Conservation (phyloP, 768 basidiomycete genomes). For the Guyanaporus albipodus region DNA sequence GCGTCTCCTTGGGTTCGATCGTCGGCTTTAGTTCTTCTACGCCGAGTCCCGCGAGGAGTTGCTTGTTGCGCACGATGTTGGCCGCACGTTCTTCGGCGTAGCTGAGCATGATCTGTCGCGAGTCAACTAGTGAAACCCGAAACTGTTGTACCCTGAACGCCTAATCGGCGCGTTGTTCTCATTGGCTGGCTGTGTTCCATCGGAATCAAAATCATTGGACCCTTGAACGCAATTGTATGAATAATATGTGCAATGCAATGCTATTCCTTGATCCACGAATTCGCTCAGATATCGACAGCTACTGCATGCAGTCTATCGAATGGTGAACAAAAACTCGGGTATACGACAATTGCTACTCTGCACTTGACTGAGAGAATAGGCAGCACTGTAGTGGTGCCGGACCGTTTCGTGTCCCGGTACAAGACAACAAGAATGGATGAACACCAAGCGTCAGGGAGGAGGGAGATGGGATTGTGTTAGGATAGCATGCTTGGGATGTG, state of each 20-base stretch:
- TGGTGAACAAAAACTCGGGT: slow-evolving; percentile 10
- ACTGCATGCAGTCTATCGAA: slow-evolving; percentile 4
- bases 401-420: slow-evolving; percentile 8
- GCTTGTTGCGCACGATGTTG: slow-evolving; percentile 43
- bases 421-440: slow-evolving; percentile 6
- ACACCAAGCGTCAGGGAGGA: not conserved
- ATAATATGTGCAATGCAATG: not conserved
- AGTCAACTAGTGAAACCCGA: too few species aligned
- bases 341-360: slow-evolving; percentile 11
- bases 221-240: not conserved
- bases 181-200: not conserved
- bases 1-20: slow-evolving; percentile 44
- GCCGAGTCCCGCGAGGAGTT: slow-evolving; percentile 39
- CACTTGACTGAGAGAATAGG: not conserved
- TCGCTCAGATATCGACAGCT: not conserved
- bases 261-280: not conserved
- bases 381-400: slow-evolving; percentile 7
- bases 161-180: not conserved
- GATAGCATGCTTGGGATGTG: slow-evolving; percentile 20
- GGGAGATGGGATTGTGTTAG: not conserved
- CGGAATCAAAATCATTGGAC: not conserved
- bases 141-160: too few species aligned
- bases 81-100: slow-evolving; percentile 33
- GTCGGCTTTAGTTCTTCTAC: slow-evolving; percentile 39
- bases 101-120: slow-evolving; percentile 18